Conservation (phyloP, 2,329 filamentous ascomycete species). For the Cordyceps farinosa region DNA sequence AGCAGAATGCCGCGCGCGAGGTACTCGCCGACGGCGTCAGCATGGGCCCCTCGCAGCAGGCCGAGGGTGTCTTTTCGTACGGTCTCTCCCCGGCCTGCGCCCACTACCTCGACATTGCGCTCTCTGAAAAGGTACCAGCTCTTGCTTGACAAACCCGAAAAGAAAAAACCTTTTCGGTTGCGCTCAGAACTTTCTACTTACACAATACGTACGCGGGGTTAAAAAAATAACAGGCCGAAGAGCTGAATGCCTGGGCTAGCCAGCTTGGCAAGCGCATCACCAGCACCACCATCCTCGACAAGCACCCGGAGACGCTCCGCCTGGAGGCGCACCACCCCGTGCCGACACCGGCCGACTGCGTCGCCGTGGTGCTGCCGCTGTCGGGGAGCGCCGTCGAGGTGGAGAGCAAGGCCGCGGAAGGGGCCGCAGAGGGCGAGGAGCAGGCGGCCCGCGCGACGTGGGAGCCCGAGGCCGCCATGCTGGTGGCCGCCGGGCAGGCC, state of each 20-base stretch:
- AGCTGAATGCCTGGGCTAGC: neutral
- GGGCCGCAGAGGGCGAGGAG: neutral
- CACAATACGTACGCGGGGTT: neutral
- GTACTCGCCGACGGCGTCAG: conserved; percentile 1
- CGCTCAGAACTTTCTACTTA: too few species aligned
- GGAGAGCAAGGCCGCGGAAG: neutral
- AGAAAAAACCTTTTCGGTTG: too few species aligned
- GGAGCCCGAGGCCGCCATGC: neutral
- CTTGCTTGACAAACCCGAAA: too few species aligned
- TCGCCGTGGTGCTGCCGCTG: conserved; percentile 7
- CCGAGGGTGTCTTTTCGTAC: neutral
- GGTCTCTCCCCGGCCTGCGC: conserved; percentile 3
- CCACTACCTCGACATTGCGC: conserved; percentile 10
- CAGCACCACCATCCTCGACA: conserved; percentile 14
- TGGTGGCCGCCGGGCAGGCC: neutral
- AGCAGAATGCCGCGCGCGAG: conserved; percentile 10
- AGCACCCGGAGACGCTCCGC: conserved; percentile 11
- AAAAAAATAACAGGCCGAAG: neutral
- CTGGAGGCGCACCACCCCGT: neutral
- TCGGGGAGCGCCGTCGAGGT: neutral
- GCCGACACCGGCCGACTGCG: conserved; percentile 2
- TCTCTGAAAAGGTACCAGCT: conserved; percentile 5
- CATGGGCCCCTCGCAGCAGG: conserved; percentile 1
- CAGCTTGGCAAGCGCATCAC: conserved; percentile 1
- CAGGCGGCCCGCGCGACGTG: neutral